A percentile compares a stretch with the other conserved stretches of the same genome.
Conservation (phyloP, 768 basidiomycete species). For the Kwoniella dejecticola region DNA sequence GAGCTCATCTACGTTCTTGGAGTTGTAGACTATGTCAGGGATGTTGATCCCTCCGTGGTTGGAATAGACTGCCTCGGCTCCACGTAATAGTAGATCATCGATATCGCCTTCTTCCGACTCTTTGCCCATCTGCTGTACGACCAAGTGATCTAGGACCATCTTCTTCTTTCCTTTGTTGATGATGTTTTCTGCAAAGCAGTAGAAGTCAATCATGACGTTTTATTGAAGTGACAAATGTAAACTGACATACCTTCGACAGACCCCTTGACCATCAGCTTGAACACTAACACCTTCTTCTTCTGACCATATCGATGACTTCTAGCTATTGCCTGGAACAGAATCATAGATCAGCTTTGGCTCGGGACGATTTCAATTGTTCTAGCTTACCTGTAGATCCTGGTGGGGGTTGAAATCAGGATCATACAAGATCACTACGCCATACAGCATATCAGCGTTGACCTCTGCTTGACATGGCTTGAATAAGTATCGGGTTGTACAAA, state of each 20-base stretch:
- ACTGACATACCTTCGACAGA: slow-evolving; percentile 74
- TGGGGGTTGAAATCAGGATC: slow-evolving; percentile 99
- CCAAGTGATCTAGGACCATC: slow-evolving; percentile 87
- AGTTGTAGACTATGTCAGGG: slow-evolving; percentile 71
- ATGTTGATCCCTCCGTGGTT: slow-evolving; percentile 56
- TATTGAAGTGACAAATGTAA: background rate
- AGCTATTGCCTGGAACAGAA: slow-evolving; percentile 75
- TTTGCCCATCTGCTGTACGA: slow-evolving; percentile 94
- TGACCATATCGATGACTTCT: slow-evolving; percentile 94
- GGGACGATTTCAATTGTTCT: background rate
- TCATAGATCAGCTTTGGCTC: background rate
- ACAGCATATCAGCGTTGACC: no score
- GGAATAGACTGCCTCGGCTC: slow-evolving; percentile 80
- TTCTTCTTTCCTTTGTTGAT: slow-evolving; percentile 94
- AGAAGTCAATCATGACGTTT: background rate
- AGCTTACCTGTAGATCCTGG: slow-evolving; percentile 73
- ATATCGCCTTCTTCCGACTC: slow-evolving; percentile 77
- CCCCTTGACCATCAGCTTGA: slow-evolving; percentile 93
- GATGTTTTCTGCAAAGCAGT: slow-evolving; percentile 71
- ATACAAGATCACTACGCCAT: slow-evolving; percentile 59
- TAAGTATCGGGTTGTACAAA: no score
- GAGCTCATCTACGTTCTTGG: slow-evolving; percentile 75
- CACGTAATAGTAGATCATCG: slow-evolving; percentile 84
- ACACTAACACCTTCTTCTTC: slow-evolving; percentile 88
- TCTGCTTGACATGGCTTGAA: no score